These are phyloP conservation scores for Panaeolus papilionaceus DNA, from an alignment of 768 basidiomycete genomes.

Conservation along the genomic window DNA sequence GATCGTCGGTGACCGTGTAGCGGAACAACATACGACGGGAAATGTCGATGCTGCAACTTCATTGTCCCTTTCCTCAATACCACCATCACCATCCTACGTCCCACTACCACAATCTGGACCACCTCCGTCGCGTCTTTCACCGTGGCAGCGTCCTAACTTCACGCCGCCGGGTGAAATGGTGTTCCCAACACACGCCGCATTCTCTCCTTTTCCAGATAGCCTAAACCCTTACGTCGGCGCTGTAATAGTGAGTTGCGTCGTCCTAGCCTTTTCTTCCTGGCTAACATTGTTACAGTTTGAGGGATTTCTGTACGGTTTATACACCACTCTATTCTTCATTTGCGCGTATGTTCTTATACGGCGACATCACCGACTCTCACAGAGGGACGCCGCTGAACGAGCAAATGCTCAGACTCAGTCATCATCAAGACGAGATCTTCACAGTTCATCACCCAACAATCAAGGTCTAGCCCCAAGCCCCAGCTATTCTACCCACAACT, in stretches of 20 bases:
- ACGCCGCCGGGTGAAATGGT: neutral
- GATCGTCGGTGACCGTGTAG: neutral
- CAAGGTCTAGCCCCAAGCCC: neutral
- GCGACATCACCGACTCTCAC: slow-evolving; percentile 26
- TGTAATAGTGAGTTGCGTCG: slow-evolving; percentile 26
- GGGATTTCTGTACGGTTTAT: slow-evolving; percentile 32
- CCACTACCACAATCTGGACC: neutral
- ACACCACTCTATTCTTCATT: slow-evolving; percentile 38
- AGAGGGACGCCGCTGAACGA: slow-evolving; percentile 8
- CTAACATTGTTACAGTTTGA: slow-evolving; percentile 13
- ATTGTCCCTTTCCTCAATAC: neutral
- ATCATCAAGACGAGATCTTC: neutral
- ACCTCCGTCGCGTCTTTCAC: neutral
- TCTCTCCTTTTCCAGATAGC: slow-evolving; percentile 25
- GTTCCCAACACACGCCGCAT: slow-evolving; percentile 16
- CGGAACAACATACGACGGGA: neutral
- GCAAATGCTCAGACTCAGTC: neutral
- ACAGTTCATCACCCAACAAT: neutral
- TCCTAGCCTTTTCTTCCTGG: slow-evolving; percentile 22
- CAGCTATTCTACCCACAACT: slow-evolving; percentile 1
- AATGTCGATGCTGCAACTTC: neutral
- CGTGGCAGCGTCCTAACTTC: neutral
- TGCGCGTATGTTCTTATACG: slow-evolving; percentile 36
- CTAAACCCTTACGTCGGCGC: slow-evolving; percentile 33
- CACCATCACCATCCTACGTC: neutral